Percentiles rank a stretch among this genome's conserved stretches.
Evolutionary conservation across 2,329 filamentous ascomycete genomes (phyloP).

Genomic region (Apiospora aurea): DNA sequence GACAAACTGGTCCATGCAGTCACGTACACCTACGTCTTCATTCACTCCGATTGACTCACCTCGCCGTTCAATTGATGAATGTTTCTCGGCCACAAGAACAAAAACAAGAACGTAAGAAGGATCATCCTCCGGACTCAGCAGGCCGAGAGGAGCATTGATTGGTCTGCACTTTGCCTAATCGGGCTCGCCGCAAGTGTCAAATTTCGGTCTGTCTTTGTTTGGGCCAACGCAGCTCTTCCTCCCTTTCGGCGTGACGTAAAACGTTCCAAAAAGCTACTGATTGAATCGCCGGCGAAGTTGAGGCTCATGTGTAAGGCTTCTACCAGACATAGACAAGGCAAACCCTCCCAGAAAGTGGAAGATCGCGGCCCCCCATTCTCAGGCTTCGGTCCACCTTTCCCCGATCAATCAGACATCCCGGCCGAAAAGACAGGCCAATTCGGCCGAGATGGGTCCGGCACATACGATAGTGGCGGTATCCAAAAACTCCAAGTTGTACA

Average conservation of each 20-base stretch:
- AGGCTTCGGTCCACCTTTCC: not conserved
- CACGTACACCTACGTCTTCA: no score
- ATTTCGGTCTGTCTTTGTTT: not conserved
- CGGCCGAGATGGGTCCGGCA: no score
- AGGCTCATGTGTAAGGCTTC: not conserved
- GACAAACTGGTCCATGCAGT: not conserved
- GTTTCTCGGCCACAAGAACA: not conserved
- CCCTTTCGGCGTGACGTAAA: not conserved
- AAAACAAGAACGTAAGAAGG: no score
- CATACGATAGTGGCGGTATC: no score
- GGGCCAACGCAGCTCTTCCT: not conserved
- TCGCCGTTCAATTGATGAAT: not conserved
- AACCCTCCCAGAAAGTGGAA: not conserved
- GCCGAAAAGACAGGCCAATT: not conserved
- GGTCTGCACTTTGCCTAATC: not conserved
- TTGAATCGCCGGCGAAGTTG: not conserved
- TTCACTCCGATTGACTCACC: not conserved
- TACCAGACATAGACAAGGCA: not conserved
- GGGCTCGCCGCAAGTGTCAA: not conserved
- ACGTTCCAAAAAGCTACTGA: fast-evolving
- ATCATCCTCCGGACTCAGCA: not conserved
- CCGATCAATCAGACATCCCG: not conserved
- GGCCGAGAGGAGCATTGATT: not conserved
- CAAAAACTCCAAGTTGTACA: no score
- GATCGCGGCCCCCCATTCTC: not conserved